These are phyloP conservation scores for Triadica sebifera DNA, from an alignment of 345 rosid genomes.

Conservation along the genomic window DNA sequence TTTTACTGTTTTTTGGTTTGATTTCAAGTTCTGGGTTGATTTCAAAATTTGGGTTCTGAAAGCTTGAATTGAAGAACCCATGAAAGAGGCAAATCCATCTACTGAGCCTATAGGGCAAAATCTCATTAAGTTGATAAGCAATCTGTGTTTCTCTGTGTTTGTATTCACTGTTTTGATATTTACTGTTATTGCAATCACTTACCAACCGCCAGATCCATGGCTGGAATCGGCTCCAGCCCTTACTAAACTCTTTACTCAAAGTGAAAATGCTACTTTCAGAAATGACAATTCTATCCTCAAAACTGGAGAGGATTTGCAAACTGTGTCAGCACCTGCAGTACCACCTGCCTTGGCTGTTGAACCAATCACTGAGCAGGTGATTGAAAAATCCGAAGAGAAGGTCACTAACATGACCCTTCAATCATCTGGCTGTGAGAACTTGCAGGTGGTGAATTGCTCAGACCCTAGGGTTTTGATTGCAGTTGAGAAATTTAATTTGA, in stretches of 20 bases:
- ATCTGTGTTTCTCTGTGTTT: constrained; percentile 89
- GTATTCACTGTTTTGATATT: constrained; percentile 78
- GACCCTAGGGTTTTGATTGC: constrained; percentile 67
- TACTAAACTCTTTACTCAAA: constrained; percentile 63
- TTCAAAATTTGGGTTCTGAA: constrained; percentile 3
- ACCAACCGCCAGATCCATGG: constrained; percentile 98
- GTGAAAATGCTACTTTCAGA: constrained; percentile 77
- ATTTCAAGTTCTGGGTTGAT: constrained; percentile 17
- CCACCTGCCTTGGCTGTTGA: constrained; percentile 11
- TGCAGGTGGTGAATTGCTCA: constrained; percentile 65
- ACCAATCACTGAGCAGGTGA: constrained; percentile 27
- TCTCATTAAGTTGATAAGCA: constrained; percentile 72
- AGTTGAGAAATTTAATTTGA: constrained; percentile 78
- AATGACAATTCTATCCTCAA: constrained; percentile 62
- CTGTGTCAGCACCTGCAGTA: constrained; percentile 15
- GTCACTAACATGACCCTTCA: constrained; percentile 17
- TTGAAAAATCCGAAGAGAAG: constrained; percentile 21
- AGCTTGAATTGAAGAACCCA: constrained; percentile 20
- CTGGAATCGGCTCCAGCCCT: constrained; percentile 86
- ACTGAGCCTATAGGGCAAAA: constrained; percentile 81
- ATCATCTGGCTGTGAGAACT: constrained; percentile 30
- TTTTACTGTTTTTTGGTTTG: constrained; percentile 1
- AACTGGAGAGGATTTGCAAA: constrained; percentile 76
- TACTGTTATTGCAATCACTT: constrained; percentile 80
- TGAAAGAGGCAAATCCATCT: constrained; percentile 64